These are phyloP conservation scores for Zea luxurians DNA, from an alignment of 176 grass and related monocot species.

Conservation along the genomic window DNA sequence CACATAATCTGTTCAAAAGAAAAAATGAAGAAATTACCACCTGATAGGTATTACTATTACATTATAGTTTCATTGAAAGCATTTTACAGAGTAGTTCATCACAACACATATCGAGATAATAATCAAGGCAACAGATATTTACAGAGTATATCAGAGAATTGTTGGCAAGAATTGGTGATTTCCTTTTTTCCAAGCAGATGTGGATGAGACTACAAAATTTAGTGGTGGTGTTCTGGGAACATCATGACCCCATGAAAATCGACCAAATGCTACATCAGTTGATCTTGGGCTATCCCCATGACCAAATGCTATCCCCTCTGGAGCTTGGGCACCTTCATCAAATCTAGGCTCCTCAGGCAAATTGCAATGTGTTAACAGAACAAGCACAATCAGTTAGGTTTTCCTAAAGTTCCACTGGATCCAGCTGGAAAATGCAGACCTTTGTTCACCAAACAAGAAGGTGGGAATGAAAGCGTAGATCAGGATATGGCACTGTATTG, in stretches of 20 bases:
- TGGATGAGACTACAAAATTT: not conserved
- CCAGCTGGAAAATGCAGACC: slow-evolving; percentile 15
- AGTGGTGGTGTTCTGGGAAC: slow-evolving; percentile 22
- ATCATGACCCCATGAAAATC: not conserved
- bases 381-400: not conserved
- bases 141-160: not conserved
- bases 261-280: not conserved
- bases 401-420: not conserved
- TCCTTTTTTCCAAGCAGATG: not conserved
- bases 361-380: not conserved
- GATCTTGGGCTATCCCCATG: not conserved
- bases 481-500: slow-evolving; percentile 36
- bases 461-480: slow-evolving; percentile 12
- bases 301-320: not conserved
- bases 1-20: slow-evolving; percentile 76
- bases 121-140: slow-evolving; percentile 5
- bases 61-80: slow-evolving; percentile 21
- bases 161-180: not conserved
- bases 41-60: not conserved
- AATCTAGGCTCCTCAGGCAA: slow-evolving; percentile 3
- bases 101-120: slow-evolving; percentile 18
- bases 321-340: slow-evolving; percentile 8
- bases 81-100: slow-evolving; percentile 2
- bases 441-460: slow-evolving; percentile 34
- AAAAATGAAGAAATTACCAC: slow-evolving; percentile 29